Evolutionary conservation across 2,329 filamentous ascomycete species (phyloP), one percentile per base, ranked within the genome.

Genomic region (Apiospora malaysiana): DNA sequence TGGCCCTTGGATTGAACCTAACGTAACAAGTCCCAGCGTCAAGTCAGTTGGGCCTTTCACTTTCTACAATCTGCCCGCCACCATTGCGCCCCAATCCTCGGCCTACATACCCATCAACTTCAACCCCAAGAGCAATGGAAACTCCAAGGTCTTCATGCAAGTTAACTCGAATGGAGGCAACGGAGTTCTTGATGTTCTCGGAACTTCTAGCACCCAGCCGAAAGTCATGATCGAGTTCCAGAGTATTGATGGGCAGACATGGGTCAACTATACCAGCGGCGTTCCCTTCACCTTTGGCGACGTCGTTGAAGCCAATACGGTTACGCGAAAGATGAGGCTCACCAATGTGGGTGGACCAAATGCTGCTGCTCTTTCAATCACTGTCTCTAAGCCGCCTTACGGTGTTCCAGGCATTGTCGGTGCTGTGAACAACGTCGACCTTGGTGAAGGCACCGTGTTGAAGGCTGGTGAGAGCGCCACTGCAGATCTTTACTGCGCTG

Each of bases 371-470:
- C 81, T 90, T 1, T 87, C 85, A 0, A 78, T 90, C 18, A 90
- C 88, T 0, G 87, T 91, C 2, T 90, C 88, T 0, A 91, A 91
- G 75, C 87, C 88, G 4, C 89, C 89, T 0, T 89, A 87, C 69
- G 88, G 87, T 18, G 81, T 88, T 2, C 74, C 79, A n/a, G 85
- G 87, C 2, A 84, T 90, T 27, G 83, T 90, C 49, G 82, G 83
- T 25, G 85, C 88, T 0, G 82, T 81, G 16, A 91, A 90, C 75
- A 83, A 85, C 23, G 82, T 89, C 10, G 88, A 90, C 66, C 83
- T 90, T 0, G 87, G 85, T 0, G 89, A 91, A 75, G 89, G 89
- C 2, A 87, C 85, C 0, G 78, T 81, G 1, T 78, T 90, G 0
- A 78, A 79, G 0, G 83, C 87, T 0, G 86, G 86, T 0, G 76